Evolutionary conservation across 2,329 filamentous ascomycete species (phyloP).

Genomic region (Cyphellophora europaea): DNA sequence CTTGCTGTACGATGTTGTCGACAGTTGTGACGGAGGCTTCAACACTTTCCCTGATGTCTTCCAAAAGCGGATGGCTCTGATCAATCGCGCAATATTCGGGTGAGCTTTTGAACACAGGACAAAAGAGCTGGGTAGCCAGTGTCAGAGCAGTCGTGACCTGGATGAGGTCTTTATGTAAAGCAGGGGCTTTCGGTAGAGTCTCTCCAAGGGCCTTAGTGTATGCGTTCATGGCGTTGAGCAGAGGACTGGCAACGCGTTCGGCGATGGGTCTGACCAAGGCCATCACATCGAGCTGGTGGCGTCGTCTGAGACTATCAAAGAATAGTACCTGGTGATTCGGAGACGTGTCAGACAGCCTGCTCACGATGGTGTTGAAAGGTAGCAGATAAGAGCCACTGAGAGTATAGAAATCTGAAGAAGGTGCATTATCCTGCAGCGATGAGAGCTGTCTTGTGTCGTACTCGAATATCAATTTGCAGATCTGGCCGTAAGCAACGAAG

Average conservation of each 20-base stretch:
- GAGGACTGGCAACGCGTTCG: neutral
- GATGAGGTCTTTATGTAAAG: neutral
- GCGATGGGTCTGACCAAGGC: neutral
- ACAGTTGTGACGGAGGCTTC: conserved; percentile 6
- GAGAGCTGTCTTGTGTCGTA: conserved; percentile 29
- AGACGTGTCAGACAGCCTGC: neutral
- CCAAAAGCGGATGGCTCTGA: neutral
- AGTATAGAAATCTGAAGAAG: neutral
- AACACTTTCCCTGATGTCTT: neutral
- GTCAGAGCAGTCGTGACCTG: neutral
- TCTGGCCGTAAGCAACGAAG: conserved; percentile 28
- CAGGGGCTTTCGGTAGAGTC: neutral
- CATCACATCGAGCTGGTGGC: neutral
- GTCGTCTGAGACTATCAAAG: neutral
- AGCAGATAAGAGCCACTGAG: neutral
- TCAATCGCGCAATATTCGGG: neutral
- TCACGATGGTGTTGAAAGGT: neutral
- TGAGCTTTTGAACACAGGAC: neutral
- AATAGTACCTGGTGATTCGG: too few relatives aligned
- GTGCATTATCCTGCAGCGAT: conserved; percentile 15
- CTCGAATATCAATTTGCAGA: conserved; percentile 31
- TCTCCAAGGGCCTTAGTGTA: neutral
- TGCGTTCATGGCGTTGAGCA: neutral
- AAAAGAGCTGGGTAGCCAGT: neutral
- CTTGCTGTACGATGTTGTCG: conserved; percentile 24